A percentile compares a stretch with the other conserved stretches of the same genome.
phyloP scores from a whole-genome alignment of 176 grass and related monocot species.

The Elaeis guineensis region DNA sequence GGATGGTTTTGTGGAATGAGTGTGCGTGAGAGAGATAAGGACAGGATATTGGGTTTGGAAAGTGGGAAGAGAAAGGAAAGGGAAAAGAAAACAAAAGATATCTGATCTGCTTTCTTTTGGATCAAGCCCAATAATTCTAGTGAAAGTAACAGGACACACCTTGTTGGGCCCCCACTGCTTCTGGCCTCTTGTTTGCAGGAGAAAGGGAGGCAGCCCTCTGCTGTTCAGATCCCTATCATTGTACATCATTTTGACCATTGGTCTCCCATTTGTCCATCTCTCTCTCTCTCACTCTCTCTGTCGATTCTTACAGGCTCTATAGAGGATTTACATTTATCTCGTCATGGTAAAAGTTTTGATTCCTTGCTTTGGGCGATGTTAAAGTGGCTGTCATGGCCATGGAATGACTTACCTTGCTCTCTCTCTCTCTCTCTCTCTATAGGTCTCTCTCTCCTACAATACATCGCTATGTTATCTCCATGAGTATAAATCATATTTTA shows the following conservation, averaged over 20 bases:
- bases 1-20: too few relatives aligned
- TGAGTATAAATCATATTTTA: too few relatives aligned
- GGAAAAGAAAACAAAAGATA: too few relatives aligned
- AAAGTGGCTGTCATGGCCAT: too few relatives aligned
- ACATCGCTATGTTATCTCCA: too few relatives aligned
- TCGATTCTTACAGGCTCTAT: not conserved
- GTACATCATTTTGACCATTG: conserved; percentile 1
- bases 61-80: too few relatives aligned
- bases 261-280: not conserved
- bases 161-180: not conserved
- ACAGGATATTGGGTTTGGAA: too few relatives aligned
- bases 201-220: not conserved
- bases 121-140: not conserved
- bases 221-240: conserved; percentile 9
- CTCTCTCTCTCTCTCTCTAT: too few relatives aligned
- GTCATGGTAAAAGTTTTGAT: not conserved
- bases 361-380: too few relatives aligned
- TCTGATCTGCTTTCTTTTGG: not conserved
- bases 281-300: not conserved
- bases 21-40: too few relatives aligned
- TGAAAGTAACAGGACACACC: not conserved
- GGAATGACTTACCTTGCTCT: too few relatives aligned
- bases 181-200: conserved; percentile 1
- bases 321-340: conserved; percentile 1
- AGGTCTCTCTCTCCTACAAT: too few relatives aligned